Evolutionary conservation across 306 rosid species (phyloP).

Genomic region (Crataegus laevigata): DNA sequence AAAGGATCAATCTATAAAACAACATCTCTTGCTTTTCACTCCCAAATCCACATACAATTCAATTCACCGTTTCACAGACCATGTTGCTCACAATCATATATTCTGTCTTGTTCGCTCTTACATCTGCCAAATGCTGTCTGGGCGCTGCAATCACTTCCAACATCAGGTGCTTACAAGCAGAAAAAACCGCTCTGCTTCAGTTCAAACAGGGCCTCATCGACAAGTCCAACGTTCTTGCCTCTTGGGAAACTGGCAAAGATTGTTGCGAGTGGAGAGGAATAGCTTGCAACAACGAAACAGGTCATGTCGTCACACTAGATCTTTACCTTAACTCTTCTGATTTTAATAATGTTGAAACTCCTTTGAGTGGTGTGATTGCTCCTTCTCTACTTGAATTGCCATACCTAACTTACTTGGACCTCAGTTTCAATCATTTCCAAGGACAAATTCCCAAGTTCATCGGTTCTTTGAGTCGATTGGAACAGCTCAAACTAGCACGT

Average conservation of each 20-base stretch:
- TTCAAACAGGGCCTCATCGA: conserved; percentile 10
- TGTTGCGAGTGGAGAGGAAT: conserved; percentile 23
- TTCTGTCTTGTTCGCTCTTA: neutral
- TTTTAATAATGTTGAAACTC: no score
- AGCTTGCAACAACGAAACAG: conserved; percentile 3
- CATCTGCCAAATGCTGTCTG: neutral
- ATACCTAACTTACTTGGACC: conserved; percentile 7
- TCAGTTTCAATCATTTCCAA: conserved; percentile 2
- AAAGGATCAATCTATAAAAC: neutral
- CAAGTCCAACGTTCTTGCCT: neutral
- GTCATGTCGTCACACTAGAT: conserved; percentile 5
- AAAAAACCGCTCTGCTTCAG: conserved; percentile 13
- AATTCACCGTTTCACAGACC: neutral
- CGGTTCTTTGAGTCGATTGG: neutral
- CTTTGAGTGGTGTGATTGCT: conserved; percentile 3
- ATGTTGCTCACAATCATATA: neutral
- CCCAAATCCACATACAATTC: no score
- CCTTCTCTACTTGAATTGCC: conserved; percentile 15
- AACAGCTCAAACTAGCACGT: neutral
- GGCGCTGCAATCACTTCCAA: neutral
- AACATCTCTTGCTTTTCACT: neutral
- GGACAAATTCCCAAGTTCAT: conserved; percentile 9
- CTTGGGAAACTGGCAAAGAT: conserved; percentile 14
- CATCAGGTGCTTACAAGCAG: conserved; percentile 2
- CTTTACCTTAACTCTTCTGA: neutral